Percentiles rank a stretch among this genome's conserved stretches.
Evolutionary conservation across 352 stramenopile species (phyloP).

Genomic region (Globisporangium spiculum): DNA sequence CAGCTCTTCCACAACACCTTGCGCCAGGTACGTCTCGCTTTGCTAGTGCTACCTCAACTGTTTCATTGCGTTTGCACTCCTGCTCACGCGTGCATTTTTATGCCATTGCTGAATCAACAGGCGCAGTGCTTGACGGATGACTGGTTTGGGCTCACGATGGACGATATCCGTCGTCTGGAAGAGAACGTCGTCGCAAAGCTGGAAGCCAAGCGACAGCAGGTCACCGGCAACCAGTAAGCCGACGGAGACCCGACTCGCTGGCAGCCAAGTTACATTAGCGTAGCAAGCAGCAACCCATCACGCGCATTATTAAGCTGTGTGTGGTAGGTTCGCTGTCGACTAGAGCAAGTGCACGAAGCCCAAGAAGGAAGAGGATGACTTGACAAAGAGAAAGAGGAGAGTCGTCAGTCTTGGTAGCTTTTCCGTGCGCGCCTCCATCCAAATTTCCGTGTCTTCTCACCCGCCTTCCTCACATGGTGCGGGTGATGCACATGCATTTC

Average conservation of each 20-base stretch:
- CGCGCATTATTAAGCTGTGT: background rate
- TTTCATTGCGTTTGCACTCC: background rate
- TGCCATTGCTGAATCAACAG: conserved; percentile 23
- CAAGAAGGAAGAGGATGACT: background rate
- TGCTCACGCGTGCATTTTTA: background rate
- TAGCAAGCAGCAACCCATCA: background rate
- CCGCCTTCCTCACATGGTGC: background rate
- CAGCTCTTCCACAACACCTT: conserved; percentile 78
- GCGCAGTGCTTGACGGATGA: conserved; percentile 79
- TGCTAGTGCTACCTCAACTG: background rate
- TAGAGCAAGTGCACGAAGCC: conserved; percentile 2
- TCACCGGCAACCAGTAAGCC: conserved; percentile 36
- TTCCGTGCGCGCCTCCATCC: background rate
- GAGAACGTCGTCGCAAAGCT: conserved; percentile 72
- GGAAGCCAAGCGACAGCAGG: conserved; percentile 59
- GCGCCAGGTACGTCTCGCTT: conserved; percentile 25
- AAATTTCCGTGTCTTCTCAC: background rate
- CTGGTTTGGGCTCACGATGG: conserved; percentile 82
- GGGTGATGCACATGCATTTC: background rate
- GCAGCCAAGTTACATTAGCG: background rate
- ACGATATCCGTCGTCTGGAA: conserved; percentile 81
- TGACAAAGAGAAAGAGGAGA: background rate
- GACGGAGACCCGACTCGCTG: background rate
- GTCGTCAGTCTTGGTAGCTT: background rate
- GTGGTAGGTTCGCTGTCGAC: background rate